Conservation (phyloP, 768 basidiomycete species). For the Russula foetens region DNA sequence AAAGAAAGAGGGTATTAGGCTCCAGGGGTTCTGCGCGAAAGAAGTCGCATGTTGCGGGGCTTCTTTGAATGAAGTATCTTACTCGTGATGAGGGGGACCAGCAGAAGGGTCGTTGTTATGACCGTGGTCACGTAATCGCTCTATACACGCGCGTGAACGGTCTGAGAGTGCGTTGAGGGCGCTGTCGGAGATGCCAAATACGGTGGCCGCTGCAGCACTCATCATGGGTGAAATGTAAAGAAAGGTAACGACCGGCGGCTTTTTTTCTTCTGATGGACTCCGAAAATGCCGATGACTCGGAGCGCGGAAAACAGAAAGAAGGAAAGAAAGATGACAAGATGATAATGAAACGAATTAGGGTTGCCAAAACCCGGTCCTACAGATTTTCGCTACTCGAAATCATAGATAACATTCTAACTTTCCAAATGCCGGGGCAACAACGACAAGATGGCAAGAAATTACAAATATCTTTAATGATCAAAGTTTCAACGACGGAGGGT, state of each 20-base stretch:
- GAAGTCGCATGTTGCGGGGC: too few relatives aligned
- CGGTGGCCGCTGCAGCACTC: neutral
- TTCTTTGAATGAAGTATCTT: too few relatives aligned
- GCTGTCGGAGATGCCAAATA: neutral
- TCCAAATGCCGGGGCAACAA: neutral
- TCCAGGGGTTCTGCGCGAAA: too few relatives aligned
- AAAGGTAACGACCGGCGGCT: neutral
- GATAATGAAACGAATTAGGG: neutral
- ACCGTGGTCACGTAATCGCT: constrained; percentile 3
- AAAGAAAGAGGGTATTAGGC: too few relatives aligned
- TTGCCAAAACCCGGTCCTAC: neutral
- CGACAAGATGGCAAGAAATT: neutral
- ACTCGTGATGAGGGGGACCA: too few relatives aligned
- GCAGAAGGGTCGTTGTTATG: too few relatives aligned
- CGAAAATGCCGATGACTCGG: neutral
- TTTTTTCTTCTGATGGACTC: neutral
- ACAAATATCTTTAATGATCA: neutral
- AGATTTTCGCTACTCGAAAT: neutral
- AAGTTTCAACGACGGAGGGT: neutral
- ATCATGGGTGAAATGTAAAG: neutral
- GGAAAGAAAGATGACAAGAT: neutral
- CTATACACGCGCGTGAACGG: constrained; percentile 9
- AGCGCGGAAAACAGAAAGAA: neutral
- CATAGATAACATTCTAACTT: neutral
- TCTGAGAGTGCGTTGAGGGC: constrained; percentile 4